These are phyloP conservation scores for Mytilinidion resinicola DNA, from an alignment of 495 filamentous ascomycete genomes.

Conservation along the genomic window DNA sequence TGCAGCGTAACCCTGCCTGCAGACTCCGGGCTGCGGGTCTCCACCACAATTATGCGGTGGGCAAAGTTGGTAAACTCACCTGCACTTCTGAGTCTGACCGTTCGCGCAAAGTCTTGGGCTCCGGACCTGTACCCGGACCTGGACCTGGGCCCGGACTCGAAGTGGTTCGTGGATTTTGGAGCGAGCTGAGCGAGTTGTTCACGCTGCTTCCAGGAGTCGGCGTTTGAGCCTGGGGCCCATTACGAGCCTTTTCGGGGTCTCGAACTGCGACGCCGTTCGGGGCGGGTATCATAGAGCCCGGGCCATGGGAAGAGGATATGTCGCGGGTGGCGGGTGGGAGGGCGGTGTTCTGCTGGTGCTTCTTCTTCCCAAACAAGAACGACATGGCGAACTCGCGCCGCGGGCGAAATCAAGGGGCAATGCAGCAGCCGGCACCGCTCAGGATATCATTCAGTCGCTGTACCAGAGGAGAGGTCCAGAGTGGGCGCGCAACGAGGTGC, in stretches of 20 bases:
- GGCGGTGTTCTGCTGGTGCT: constrained; percentile 48
- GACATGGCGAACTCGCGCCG: constrained; percentile 48
- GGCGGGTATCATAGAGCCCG: constrained; percentile 31
- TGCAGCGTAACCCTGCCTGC: background rate
- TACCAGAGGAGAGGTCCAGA: background rate
- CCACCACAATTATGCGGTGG: background rate
- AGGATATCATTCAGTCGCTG: constrained; percentile 16
- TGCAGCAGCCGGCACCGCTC: constrained; percentile 6
- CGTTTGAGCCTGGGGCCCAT: constrained; percentile 43
- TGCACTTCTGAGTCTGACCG: constrained; percentile 34
- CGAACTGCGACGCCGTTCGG: constrained; percentile 26
- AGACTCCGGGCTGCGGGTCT: background rate
- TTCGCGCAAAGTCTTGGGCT: constrained; percentile 49
- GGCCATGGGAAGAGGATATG: constrained; percentile 36
- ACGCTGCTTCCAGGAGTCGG: constrained; percentile 58
- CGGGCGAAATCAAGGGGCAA: constrained; percentile 5
- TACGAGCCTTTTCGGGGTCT: constrained; percentile 27
- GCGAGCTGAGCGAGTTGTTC: constrained; percentile 57
- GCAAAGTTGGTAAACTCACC: constrained; percentile 22
- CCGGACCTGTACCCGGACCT: constrained; percentile 41
- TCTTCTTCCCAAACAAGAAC: constrained; percentile 65
- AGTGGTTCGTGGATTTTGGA: constrained; percentile 29
- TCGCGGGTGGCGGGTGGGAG: constrained; percentile 52
- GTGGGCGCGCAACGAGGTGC: background rate
- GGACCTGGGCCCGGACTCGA: constrained; percentile 44